Evolutionary conservation across 345 rosid genomes (phyloP), one percentile per base, ranked within the genome.

Genomic region (Jatropha curcas): DNA sequence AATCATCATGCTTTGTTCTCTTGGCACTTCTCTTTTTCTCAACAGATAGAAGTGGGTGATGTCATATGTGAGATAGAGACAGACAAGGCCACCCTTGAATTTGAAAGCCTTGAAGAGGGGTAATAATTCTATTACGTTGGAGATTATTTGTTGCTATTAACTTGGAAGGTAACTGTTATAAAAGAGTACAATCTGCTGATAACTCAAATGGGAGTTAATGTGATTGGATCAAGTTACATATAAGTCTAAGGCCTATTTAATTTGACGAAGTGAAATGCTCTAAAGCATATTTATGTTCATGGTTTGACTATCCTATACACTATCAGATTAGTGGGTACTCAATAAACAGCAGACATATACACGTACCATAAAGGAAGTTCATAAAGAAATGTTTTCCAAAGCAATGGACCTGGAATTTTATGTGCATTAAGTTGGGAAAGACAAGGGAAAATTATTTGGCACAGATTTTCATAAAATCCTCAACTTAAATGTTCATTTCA

Each of bases 91-190:
- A 94, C 98, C 60, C 88, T 94, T 73, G 98, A 94, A 86, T 92
- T 90, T 74, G 98, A 94, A 84, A 33, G 91, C 84, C 97, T 92
- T 64, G 98, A 94, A 83, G 98, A 94, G 82, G 95, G 98, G 98
- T 92, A 65, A 58, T 28, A 27, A 17, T 14, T 58, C 62, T 58
- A 4, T 16, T 58, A 20, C 59, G 50, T 45, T 34, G 35, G n/a
- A 56, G n/a, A 16, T 74, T 33, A 27, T 43, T 9, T 7, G 16
- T 30, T 57, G 24, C 39, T 24, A 65, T 17, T 65, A 4, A 56
- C 9, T 17, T 45, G 64, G 43, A 19, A 51, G 50, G 0, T 19
- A 39, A 55, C 1, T 14, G 39, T 45, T 74, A 30, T 39, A 7
- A 12, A 50, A 19, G 52, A 53, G 35, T n/a, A 35, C 48, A 19